These are phyloP conservation scores for Spergularia marina DNA, from an alignment of 148 eudicot genomes.

Conservation along the genomic window DNA sequence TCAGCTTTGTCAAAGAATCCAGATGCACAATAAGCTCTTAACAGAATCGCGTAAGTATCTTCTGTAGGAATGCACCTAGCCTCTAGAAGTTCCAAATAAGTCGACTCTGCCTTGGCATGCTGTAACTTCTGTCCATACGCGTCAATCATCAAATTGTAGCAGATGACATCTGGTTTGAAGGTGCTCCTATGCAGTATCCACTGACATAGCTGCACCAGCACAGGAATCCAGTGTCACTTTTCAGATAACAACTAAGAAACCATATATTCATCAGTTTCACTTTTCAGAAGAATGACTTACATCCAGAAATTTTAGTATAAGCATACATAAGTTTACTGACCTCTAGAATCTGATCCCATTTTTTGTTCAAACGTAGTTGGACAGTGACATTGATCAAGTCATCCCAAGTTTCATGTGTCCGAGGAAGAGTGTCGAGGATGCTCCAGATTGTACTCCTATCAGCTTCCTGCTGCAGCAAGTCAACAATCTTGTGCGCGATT, in stretches of 20 bases:
- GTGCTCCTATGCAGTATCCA: conserved; percentile 73
- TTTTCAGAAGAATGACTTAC: too few species aligned
- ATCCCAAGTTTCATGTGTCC: conserved; percentile 71
- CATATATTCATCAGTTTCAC: background rate
- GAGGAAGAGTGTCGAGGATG: conserved; percentile 61
- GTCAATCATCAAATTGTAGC: conserved; percentile 79
- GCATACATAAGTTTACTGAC: conserved; percentile 29
- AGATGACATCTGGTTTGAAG: conserved; percentile 63
- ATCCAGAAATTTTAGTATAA: background rate
- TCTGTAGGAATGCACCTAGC: conserved; percentile 76
- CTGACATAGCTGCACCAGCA: conserved; percentile 76
- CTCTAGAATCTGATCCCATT: conserved; percentile 65
- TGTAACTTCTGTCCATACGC: conserved; percentile 69
- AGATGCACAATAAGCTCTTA: conserved; percentile 68
- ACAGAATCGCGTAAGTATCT: conserved; percentile 80
- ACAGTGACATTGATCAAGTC: conserved; percentile 66
- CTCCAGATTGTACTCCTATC: conserved; percentile 52
- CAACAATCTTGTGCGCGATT: conserved; percentile 52
- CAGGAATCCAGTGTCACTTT: background rate
- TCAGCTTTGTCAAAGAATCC: conserved; percentile 65
- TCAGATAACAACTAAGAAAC: background rate
- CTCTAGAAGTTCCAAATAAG: conserved; percentile 63
- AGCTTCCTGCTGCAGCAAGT: conserved; percentile 52
- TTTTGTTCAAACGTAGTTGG: conserved; percentile 67
- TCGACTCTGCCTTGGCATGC: conserved; percentile 56